Evolutionary conservation across 208 protist genomes (phyloP).

Genomic region (Acanthamoeba triangularis): DNA sequence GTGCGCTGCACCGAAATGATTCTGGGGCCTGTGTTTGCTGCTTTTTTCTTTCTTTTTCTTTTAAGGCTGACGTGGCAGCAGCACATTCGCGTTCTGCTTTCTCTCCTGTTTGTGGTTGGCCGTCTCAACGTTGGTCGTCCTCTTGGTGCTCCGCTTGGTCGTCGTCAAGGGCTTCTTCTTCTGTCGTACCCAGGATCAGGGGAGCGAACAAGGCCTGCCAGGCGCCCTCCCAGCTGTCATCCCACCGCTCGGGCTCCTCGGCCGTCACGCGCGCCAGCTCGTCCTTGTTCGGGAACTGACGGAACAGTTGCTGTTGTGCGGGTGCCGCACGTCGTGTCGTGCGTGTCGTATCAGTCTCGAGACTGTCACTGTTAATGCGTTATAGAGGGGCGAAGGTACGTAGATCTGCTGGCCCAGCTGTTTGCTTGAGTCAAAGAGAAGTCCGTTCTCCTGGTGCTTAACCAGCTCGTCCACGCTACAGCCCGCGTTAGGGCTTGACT

Average conservation of each 20-base stretch:
- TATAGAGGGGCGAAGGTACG: not conserved
- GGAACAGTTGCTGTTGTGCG: not conserved
- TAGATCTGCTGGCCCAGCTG: conserved; percentile 54
- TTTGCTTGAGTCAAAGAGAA: not conserved
- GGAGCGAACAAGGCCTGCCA: not conserved
- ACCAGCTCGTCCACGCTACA: conserved; percentile 67
- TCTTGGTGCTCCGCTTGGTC: no score
- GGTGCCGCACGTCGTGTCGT: no score
- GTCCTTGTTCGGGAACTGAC: not conserved
- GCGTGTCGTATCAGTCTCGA: not conserved
- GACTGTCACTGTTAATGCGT: not conserved
- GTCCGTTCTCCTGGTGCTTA: conserved; percentile 51
- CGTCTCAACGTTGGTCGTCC: no score
- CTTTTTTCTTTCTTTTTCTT: no score
- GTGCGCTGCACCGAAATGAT: no score
- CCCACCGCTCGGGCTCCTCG: conserved; percentile 2
- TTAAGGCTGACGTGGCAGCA: no score
- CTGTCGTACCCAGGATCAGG: not conserved
- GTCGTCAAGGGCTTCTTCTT: no score
- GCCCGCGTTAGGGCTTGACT: no score
- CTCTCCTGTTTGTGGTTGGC: no score
- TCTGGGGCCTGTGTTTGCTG: no score
- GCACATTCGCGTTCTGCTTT: no score
- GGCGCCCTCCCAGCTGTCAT: conserved; percentile 15
- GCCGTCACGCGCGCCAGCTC: conserved; percentile 8